Conservation (phyloP, 2,329 filamentous ascomycete species). For the Parafenestella ontariensis region DNA sequence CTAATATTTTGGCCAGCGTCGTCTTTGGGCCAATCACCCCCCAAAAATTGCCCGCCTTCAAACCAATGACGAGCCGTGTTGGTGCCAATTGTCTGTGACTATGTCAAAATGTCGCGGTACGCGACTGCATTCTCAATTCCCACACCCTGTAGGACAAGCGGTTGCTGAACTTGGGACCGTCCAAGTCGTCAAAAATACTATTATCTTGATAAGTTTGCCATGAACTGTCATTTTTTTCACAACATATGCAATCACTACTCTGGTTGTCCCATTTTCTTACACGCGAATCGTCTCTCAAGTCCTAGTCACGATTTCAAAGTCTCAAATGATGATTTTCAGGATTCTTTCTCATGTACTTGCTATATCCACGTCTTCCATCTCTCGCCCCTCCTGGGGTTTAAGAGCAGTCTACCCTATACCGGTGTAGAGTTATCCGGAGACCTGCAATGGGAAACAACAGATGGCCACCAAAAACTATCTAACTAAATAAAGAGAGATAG, state of each 20-base stretch:
- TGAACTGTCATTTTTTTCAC: no score
- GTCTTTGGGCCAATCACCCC: conserved; percentile 1
- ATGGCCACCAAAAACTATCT: neutral
- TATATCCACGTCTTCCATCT: neutral
- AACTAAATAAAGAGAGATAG: neutral
- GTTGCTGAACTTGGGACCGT: no score
- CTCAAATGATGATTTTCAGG: no score
- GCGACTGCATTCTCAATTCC: neutral
- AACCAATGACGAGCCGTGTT: neutral
- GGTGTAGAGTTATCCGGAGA: neutral
- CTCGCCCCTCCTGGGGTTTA: neutral
- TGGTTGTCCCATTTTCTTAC: no score
- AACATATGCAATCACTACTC: no score
- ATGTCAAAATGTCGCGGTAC: no score
- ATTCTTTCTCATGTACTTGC: no score
- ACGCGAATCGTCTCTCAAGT: neutral
- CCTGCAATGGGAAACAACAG: neutral
- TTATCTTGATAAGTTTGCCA: no score
- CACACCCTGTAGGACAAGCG: no score
- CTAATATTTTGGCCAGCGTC: neutral
- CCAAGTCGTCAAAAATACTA: no score
- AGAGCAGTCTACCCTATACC: neutral
- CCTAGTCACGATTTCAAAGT: no score
- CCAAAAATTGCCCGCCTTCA: neutral
- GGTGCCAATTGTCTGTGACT: neutral